phyloP scores from a whole-genome alignment of 2,329 filamentous ascomycete species.

The Aspergillus arachidicola region DNA sequence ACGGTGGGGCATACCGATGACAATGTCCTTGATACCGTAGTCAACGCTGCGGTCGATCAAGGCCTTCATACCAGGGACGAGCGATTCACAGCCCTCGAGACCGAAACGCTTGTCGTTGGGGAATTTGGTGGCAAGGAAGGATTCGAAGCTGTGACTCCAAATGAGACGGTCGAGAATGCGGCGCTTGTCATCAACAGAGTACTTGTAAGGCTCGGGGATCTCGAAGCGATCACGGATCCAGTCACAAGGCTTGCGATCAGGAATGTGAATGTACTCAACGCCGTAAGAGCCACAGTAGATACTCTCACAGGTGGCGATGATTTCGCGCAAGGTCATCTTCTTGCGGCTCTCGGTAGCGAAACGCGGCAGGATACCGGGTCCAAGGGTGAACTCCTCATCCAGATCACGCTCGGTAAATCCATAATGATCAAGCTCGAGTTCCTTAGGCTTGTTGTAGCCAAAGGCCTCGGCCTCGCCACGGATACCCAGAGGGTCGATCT shows the following conservation, averaged over 20 bases:
- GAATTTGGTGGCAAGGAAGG: conserved; percentile 94
- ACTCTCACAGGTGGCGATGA: conserved; percentile 87
- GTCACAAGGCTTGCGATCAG: conserved; percentile 95
- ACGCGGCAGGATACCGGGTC: conserved; percentile 90
- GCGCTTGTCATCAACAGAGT: conserved; percentile 97
- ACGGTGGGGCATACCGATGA: conserved; percentile 99
- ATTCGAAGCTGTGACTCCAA: conserved; percentile 97
- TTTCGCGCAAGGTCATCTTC: conserved; percentile 96
- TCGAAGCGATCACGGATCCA: conserved; percentile 96
- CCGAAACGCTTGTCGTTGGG: conserved; percentile 99
- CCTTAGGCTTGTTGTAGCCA: conserved; percentile 84
- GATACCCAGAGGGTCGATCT: conserved; percentile 94
- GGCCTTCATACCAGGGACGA: conserved; percentile 99
- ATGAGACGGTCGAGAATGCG: conserved; percentile 96
- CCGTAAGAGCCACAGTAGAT: conserved; percentile 98
- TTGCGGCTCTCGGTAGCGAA: conserved; percentile 86
- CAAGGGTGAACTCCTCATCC: conserved; percentile 86
- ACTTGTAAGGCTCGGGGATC: conserved; percentile 92
- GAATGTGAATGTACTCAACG: conserved; percentile 98
- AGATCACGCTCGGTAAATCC: conserved; percentile 93
- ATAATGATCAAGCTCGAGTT: conserved; percentile 91
- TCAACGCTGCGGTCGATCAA: conserved; percentile 98
- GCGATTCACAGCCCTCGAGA: conserved; percentile 92
- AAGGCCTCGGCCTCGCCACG: conserved; percentile 82
- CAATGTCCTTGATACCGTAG: conserved; percentile 97